Evolutionary conservation across 169 alveolate species (phyloP).

Genomic region (Theileria orientalis): DNA sequence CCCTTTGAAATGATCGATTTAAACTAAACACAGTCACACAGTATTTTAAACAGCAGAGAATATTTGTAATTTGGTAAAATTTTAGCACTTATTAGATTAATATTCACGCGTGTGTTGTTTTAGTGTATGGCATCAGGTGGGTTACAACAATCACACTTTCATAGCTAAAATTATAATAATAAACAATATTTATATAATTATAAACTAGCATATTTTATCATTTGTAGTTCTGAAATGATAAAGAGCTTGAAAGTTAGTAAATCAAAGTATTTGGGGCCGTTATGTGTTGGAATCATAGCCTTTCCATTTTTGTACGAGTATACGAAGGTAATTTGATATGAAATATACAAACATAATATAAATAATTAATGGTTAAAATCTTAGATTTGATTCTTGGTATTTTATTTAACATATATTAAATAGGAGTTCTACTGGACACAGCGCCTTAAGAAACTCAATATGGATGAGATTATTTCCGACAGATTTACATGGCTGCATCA

Average conservation of each 20-base stretch:
- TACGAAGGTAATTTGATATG: conserved; percentile 13
- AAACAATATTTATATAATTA: too few relatives aligned
- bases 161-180: neutral
- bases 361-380: neutral
- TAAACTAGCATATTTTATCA: neutral
- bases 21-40: neutral
- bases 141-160: neutral
- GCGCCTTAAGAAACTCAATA: conserved; percentile 68
- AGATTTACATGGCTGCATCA: conserved; percentile 78
- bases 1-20: conserved; percentile 31
- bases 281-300: conserved; percentile 23
- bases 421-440: conserved; percentile 76
- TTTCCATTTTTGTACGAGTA: conserved; percentile 22
- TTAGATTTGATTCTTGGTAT: neutral
- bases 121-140: neutral
- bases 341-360: neutral
- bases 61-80: too few relatives aligned
- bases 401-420: neutral
- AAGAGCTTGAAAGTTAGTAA: neutral
- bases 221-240: neutral
- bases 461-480: conserved; percentile 77
- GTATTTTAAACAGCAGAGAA: too few relatives aligned
- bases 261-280: conserved; percentile 1
- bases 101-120: neutral
- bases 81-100: neutral